Evolutionary conservation across 2,329 filamentous ascomycete genomes (phyloP).

Genomic region (Penicillium digitatum): DNA sequence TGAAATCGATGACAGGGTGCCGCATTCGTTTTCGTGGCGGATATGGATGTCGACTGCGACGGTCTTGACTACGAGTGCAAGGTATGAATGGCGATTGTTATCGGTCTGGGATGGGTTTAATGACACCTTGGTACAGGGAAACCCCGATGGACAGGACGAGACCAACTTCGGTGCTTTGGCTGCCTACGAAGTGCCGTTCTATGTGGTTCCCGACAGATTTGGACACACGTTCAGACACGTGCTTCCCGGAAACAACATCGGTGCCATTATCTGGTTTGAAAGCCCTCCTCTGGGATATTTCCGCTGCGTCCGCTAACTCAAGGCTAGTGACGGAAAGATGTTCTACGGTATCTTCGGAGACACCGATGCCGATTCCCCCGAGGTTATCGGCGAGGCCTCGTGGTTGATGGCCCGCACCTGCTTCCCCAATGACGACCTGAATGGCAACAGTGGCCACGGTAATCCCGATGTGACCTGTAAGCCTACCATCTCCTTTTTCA

Average conservation of each 20-base stretch:
- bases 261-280: conserved; percentile 30
- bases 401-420: conserved; percentile 36
- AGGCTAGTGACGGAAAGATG: conserved; percentile 29
- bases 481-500: neutral
- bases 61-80: conserved; percentile 28
- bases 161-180: conserved; percentile 31
- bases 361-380: conserved; percentile 26
- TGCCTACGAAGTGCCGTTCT: conserved; percentile 32
- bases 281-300: no score
- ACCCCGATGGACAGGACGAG: conserved; percentile 23
- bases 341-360: conserved; percentile 35
- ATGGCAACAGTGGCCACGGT: conserved; percentile 26
- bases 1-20: conserved; percentile 20
- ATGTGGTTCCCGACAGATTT: conserved; percentile 32
- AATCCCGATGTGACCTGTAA: conserved; percentile 32
- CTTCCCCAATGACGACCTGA: conserved; percentile 29
- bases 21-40: conserved; percentile 28
- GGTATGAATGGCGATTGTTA: conserved; percentile 3
- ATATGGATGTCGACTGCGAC: conserved; percentile 37
- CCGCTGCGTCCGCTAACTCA: neutral
- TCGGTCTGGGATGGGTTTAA: neutral
- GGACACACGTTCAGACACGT: conserved; percentile 14
- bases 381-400: conserved; percentile 33
- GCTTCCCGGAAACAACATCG: conserved; percentile 29
- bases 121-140: conserved; percentile 20